Percentiles rank a stretch among this genome's conserved stretches.
Evolutionary conservation across 2,329 filamentous ascomycete species (phyloP).

Genomic region (Xylaria sp.): DNA sequence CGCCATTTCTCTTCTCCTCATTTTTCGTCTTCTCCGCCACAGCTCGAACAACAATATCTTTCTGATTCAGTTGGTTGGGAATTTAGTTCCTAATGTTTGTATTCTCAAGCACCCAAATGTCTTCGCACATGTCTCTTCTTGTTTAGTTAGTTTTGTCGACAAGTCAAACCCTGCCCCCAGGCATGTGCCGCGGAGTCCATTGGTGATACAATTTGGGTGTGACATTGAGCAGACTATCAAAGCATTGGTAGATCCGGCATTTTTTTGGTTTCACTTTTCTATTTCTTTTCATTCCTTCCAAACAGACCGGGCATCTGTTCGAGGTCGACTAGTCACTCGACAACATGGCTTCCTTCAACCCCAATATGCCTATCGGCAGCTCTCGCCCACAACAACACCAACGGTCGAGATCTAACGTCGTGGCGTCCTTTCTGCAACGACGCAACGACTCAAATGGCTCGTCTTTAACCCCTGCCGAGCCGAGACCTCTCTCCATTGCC

Average conservation of each 20-base stretch:
- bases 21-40: slow-evolving; percentile 5
- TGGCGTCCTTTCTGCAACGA: slow-evolving; percentile 57
- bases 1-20: background rate
- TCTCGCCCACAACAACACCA: slow-evolving; percentile 42
- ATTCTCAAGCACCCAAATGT: slow-evolving; percentile 12
- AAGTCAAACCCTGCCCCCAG: slow-evolving; percentile 21
- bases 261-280: slow-evolving; percentile 29
- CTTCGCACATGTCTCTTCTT: slow-evolving; percentile 7
- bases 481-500: slow-evolving; percentile 32
- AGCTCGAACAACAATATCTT: slow-evolving; percentile 14
- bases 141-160: slow-evolving; percentile 9
- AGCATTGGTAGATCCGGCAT: slow-evolving; percentile 31
- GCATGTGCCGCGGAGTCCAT: slow-evolving; percentile 29
- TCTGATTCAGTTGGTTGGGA: slow-evolving; percentile 9
- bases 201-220: slow-evolving; percentile 27
- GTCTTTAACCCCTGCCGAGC: slow-evolving; percentile 40
- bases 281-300: slow-evolving; percentile 21
- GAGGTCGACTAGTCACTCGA: slow-evolving; percentile 2
- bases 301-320: slow-evolving; percentile 13
- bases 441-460: slow-evolving; percentile 53
- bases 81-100: slow-evolving; percentile 12
- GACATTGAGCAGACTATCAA: slow-evolving; percentile 28
- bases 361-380: slow-evolving; percentile 27
- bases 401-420: slow-evolving; percentile 55
- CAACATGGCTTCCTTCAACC: slow-evolving; percentile 39